These are phyloP conservation scores for Penicillium argentinense DNA, from an alignment of 495 filamentous ascomycete genomes.

Conservation along the genomic window DNA sequence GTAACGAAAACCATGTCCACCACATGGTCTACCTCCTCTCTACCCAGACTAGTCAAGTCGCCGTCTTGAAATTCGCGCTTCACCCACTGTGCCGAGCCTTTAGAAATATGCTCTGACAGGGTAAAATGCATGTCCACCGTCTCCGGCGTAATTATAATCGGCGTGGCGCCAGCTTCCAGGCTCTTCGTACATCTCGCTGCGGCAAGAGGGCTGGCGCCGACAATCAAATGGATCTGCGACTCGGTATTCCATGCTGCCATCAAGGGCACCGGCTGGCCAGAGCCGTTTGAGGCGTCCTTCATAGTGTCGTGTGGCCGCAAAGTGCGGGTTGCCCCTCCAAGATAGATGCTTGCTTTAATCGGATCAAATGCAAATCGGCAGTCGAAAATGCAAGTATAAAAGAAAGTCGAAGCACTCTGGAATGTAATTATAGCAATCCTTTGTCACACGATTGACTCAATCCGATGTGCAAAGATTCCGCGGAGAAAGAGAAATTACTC, in stretches of 20 bases:
- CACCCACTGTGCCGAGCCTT: slow-evolving; percentile 70
- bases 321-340: slow-evolving; percentile 22
- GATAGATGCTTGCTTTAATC: background rate
- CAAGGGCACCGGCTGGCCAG: slow-evolving; percentile 46
- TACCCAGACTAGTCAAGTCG: slow-evolving; percentile 75
- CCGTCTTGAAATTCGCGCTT: slow-evolving; percentile 65
- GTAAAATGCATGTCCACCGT: slow-evolving; percentile 65
- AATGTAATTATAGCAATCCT: background rate
- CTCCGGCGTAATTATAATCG: slow-evolving; percentile 77
- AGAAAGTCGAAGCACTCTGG: background rate
- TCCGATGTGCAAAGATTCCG: slow-evolving; percentile 22
- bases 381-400: background rate
- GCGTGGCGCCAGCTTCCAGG: slow-evolving; percentile 80
- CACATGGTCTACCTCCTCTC: slow-evolving; percentile 72
- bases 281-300: slow-evolving; percentile 33
- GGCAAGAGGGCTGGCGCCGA: slow-evolving; percentile 85
- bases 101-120: slow-evolving; percentile 69
- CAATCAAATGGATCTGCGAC: slow-evolving; percentile 78
- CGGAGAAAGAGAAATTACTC: slow-evolving; percentile 28
- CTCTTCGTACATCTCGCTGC: slow-evolving; percentile 78
- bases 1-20: slow-evolving; percentile 96
- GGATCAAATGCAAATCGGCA: background rate
- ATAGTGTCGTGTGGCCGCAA: slow-evolving; percentile 25
- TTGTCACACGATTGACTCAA: slow-evolving; percentile 1
- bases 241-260: slow-evolving; percentile 75